phyloP scores from a whole-genome alignment of 139 green algal species.

The Limnomonas spitsbergensis region DNA sequence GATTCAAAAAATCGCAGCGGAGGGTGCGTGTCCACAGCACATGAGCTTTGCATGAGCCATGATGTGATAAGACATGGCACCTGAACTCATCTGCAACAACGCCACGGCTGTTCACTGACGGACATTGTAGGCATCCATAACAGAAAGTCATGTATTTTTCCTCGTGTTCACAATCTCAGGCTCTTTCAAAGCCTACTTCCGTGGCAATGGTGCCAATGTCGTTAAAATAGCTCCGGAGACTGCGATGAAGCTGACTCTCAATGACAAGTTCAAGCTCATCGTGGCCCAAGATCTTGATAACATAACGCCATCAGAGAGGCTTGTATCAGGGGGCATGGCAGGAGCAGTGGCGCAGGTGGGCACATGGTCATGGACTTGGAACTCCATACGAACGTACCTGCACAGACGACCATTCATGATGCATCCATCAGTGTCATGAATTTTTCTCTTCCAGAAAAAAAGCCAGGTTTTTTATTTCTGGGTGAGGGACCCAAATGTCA shows the following conservation, averaged over 20 bases:
- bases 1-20: conserved; percentile 66
- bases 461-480: background rate
- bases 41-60: no score
- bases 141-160: no score
- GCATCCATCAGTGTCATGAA: background rate
- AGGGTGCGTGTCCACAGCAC: conserved; percentile 71
- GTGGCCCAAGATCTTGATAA: conserved; percentile 56
- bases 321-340: conserved; percentile 63
- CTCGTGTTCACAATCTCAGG: conserved; percentile 5
- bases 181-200: conserved; percentile 67
- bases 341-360: conserved; percentile 66
- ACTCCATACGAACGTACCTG: background rate
- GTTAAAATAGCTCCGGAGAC: conserved; percentile 90
- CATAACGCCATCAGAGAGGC: conserved; percentile 52
- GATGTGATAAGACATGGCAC: no score
- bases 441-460: background rate
- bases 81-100: no score
- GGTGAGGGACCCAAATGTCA: background rate
- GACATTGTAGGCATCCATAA: background rate
- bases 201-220: conserved; percentile 86
- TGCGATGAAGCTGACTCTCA: conserved; percentile 77
- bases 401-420: background rate
- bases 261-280: conserved; percentile 68
- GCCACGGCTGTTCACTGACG: no score
- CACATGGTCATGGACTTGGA: background rate